These are phyloP conservation scores for Aspergillus sp. DNA, from an alignment of 2,329 filamentous ascomycete genomes.

Conservation along the genomic window DNA sequence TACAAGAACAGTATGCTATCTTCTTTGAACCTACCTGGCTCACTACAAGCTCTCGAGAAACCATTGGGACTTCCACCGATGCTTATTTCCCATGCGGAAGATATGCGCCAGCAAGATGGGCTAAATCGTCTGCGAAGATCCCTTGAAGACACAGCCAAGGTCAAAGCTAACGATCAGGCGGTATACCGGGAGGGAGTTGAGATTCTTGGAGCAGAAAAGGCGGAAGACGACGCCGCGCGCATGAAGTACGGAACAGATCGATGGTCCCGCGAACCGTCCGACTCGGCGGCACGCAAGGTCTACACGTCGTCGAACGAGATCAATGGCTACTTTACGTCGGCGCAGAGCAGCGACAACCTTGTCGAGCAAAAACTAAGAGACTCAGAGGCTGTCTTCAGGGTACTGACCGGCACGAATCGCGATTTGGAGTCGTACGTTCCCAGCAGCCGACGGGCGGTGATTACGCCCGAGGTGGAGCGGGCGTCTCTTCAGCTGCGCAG, in stretches of 20 bases:
- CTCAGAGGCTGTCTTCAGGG: slow-evolving; percentile 62
- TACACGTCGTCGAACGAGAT: slow-evolving; percentile 70
- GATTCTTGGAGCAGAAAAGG: slow-evolving; percentile 66
- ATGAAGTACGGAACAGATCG: slow-evolving; percentile 76
- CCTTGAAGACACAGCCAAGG: slow-evolving; percentile 79
- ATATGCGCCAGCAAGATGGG: slow-evolving; percentile 84
- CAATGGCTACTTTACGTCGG: slow-evolving; percentile 72
- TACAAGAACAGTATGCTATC: slow-evolving; percentile 47
- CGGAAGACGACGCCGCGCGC: slow-evolving; percentile 69
- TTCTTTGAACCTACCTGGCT: slow-evolving; percentile 80
- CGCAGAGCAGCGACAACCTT: slow-evolving; percentile 55
- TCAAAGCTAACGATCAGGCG: slow-evolving; percentile 68
- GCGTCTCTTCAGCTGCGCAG: slow-evolving; percentile 69
- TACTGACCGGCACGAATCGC: slow-evolving; percentile 71
- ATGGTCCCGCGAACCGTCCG: slow-evolving; percentile 65
- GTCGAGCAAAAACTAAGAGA: slow-evolving; percentile 71
- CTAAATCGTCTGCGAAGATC: slow-evolving; percentile 66
- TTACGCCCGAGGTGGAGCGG: slow-evolving; percentile 70
- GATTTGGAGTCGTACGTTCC: slow-evolving; percentile 83
- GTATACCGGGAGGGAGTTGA: slow-evolving; percentile 77
- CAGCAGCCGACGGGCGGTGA: slow-evolving; percentile 66
- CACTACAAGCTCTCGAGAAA: slow-evolving; percentile 88
- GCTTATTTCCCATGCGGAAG: slow-evolving; percentile 81
- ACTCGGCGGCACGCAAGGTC: slow-evolving; percentile 60
- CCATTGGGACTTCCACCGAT: slow-evolving; percentile 80